Base-by-base conservation (phyloP, 2,329 filamentous ascomycete species). In the Fusarium globosum region DNA sequence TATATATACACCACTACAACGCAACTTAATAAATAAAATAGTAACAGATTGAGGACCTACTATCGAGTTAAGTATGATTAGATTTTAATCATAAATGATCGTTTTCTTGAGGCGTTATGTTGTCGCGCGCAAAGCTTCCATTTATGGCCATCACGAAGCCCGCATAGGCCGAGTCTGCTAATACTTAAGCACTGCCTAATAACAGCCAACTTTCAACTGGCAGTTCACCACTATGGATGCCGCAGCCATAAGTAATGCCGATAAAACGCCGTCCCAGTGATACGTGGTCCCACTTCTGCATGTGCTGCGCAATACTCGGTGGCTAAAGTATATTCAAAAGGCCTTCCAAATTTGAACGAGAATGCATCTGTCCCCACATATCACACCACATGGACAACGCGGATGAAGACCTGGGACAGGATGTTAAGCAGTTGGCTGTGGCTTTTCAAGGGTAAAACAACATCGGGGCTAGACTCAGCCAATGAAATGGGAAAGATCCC, bases 381-480 rank as follows among this genome's bases (percentile, higher is more conserved):
- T 21, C 4, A 13, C 4, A 13, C 2, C 5, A 23, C 12, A 18
- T 26, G 11, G 20, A 20, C 12, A 16, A 14, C 11, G 6, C 23
- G 42, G 12, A 18, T 36, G 13, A 10, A 2, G 7, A 28, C n/a
- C 39, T 46, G 9, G 42, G 41, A 45, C 35, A n/a, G 13, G 30
- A 15, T 66, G 13, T 43, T 56, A 61, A 61, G 49, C 49, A 38
- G 38, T 57, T 68, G 65, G 55, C 42, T 20, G 39, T 43, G 13
- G 18, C 7, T 11, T 21, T 41, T 13, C 65, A 67, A 23, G 21
- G 38, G 3, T 61, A 1, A 38, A 48, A 51, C 39, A 55, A 56
- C n/a, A 43, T 18, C 36, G 4, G 14, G 8, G 5, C 6, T 23
- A 8, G 21, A 23, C 2, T 14, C 14, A 35, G 21, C 59, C 21